Evolutionary conservation across 306 rosid genomes (phyloP), one percentile per base, ranked within the genome.

Genomic region (Malus orientalis): DNA sequence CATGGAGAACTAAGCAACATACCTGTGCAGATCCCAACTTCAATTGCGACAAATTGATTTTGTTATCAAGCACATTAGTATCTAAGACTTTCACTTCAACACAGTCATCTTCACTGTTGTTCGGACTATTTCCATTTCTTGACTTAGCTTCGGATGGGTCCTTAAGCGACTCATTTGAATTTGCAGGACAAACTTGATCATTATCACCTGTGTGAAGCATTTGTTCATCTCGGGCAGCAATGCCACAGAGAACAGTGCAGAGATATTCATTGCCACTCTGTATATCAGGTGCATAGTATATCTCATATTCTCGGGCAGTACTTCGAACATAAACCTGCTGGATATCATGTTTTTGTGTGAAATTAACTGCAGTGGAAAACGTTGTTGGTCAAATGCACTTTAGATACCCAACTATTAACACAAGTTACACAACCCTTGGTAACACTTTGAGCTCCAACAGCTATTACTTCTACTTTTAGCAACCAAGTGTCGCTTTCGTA

Each of bases 291-390:
- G 84, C 85, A 79, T 12, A 79, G 82, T 95, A 89, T 70, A 95
- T 74, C 92, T 92, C 98, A 69, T 77, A 95, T 13, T 89, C 91
- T 60, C 97, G 87, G 55, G 99, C 97, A 12, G 97, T 87, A 72
- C 97, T 92, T 36, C 92, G 89, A 82, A 92, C 93, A 73, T 92
- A 92, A 74, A 90, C 78, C 88, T 95, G 97, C 71, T 79, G 81
- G 78, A 95, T 63, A 81, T 92, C 93, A 36, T 88, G 90, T 58
- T 87, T 92, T 77, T 81, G 84, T 1, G 79, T 40, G 67, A 95
- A 92, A 76, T 54, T 72, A 85, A 92, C 99, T 92, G 82, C 83
- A 73, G 45, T 32, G 71, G 59, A 83, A 65, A 25, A 78, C 74
- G 45, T 78, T 38, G 13, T 66, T 30, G 36, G 78, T 80, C 69